phyloP scores from a whole-genome alignment of 1,284 basidiomycete genomes.

The Naganishia liquefaciens region DNA sequence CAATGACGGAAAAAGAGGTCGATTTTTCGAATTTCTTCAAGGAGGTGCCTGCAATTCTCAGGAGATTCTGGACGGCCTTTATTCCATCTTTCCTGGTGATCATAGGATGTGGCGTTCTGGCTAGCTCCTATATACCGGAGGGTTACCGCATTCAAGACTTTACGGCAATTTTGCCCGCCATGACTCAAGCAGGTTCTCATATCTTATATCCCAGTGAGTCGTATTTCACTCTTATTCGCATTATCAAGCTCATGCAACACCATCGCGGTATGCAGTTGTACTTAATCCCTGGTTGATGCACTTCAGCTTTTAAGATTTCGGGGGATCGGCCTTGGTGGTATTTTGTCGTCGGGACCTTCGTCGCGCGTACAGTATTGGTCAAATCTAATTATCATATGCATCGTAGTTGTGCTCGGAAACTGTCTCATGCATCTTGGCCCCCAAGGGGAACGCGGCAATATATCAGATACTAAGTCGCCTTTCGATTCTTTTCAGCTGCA shows the following conservation, averaged over 20 bases:
- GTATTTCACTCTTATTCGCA: neutral
- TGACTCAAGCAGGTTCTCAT: constrained; percentile 40
- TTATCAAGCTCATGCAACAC: neutral
- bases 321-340: neutral
- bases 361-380: too few species aligned
- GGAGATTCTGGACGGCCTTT: constrained; percentile 69
- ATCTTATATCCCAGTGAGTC: constrained; percentile 28
- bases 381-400: too few species aligned
- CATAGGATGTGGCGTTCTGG: constrained; percentile 49
- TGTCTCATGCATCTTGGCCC: too few species aligned
- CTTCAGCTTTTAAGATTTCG: constrained; percentile 6
- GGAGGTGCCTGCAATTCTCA: constrained; percentile 76
- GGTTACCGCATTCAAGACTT: constrained; percentile 49
- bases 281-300: constrained; percentile 21
- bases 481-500: too few species aligned
- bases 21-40: constrained; percentile 82
- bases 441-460: too few species aligned
- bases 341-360: too few species aligned
- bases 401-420: too few species aligned
- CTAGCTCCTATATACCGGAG: constrained; percentile 41
- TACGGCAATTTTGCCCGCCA: constrained; percentile 45
- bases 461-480: too few species aligned
- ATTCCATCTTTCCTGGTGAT: constrained; percentile 59
- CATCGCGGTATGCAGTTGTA: constrained; percentile 1
- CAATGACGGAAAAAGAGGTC: constrained; percentile 60